These are phyloP conservation scores for Capsella bursapastoris DNA, from an alignment of 345 rosid species.

Conservation along the genomic window DNA sequence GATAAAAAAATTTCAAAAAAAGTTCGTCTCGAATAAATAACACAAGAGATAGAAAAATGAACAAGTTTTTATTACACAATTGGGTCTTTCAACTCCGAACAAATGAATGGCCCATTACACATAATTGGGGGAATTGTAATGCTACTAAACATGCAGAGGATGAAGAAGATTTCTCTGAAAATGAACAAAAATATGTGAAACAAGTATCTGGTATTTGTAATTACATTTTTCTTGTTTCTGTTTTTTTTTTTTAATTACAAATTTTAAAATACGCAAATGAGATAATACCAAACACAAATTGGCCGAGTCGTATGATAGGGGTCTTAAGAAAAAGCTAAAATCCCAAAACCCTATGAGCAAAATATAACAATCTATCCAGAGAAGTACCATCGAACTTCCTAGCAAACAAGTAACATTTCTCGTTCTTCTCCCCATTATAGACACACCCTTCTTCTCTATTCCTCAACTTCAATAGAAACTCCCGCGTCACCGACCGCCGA, in stretches of 20 bases:
- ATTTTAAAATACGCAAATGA: neutral
- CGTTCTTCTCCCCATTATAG: slow-evolving; percentile 57
- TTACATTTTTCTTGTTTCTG: too few relatives aligned
- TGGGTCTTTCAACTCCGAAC: neutral
- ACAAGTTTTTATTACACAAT: neutral
- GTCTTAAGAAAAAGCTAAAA: slow-evolving; percentile 32
- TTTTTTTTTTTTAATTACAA: neutral
- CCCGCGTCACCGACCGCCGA: slow-evolving; percentile 50
- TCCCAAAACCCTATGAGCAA: slow-evolving; percentile 58
- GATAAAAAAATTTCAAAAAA: too few relatives aligned
- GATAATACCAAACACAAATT: neutral
- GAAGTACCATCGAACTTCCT: slow-evolving; percentile 69
- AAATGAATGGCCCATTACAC: too few relatives aligned
- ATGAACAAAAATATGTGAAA: neutral
- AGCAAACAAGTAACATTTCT: slow-evolving; percentile 74
- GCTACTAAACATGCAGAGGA: too few relatives aligned
- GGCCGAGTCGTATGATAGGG: neutral
- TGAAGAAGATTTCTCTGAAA: neutral
- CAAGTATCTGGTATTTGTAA: neutral
- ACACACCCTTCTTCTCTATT: slow-evolving; percentile 47
- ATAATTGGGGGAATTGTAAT: too few relatives aligned
- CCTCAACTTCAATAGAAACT: slow-evolving; percentile 62
- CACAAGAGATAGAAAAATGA: too few relatives aligned
- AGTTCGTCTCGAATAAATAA: too few relatives aligned
- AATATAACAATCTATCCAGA: slow-evolving; percentile 55